Conservation (phyloP, 768 basidiomycete genomes). For the Tulasnella sp. region DNA sequence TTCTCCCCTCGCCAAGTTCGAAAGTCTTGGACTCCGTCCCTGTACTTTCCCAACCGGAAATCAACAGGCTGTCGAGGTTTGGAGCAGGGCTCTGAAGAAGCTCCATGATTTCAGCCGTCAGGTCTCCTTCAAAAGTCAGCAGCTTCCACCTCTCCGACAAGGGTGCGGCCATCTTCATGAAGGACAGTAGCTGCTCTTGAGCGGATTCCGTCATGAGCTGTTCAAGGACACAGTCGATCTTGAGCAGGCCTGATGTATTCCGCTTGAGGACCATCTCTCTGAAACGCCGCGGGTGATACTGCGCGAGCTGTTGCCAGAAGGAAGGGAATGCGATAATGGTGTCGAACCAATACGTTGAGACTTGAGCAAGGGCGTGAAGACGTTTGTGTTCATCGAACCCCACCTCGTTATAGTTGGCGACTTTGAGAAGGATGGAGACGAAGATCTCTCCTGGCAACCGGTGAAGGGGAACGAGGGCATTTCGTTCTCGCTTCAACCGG, state of each 20-base stretch:
- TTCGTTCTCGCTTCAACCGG: not conserved
- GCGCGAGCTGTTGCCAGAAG: not conserved
- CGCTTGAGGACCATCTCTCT: not conserved
- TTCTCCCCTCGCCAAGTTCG: not conserved
- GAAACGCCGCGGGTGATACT: not conserved
- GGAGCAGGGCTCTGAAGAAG: not conserved
- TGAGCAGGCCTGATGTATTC: not conserved
- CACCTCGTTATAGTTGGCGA: not conserved
- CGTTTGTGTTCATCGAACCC: not conserved
- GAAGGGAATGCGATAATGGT: not conserved
- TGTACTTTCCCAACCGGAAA: not conserved
- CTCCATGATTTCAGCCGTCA: not conserved
- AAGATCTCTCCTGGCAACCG: conserved; percentile 18
- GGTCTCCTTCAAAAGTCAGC: not conserved
- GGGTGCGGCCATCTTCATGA: not conserved
- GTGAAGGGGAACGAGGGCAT: conserved; percentile 9
- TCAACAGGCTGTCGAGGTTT: not conserved
- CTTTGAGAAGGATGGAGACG: not conserved
- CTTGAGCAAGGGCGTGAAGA: not conserved
- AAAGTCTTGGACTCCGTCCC: not conserved
- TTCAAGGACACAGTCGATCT: not conserved
- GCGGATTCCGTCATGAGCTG: no score
- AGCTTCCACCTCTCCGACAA: not conserved
- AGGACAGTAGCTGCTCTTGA: not conserved
- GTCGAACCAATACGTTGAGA: not conserved